Percentiles rank a stretch among this genome's conserved stretches.
Conservation (phyloP, 148 eudicot species). For the Vaccinium macrocarpon region DNA sequence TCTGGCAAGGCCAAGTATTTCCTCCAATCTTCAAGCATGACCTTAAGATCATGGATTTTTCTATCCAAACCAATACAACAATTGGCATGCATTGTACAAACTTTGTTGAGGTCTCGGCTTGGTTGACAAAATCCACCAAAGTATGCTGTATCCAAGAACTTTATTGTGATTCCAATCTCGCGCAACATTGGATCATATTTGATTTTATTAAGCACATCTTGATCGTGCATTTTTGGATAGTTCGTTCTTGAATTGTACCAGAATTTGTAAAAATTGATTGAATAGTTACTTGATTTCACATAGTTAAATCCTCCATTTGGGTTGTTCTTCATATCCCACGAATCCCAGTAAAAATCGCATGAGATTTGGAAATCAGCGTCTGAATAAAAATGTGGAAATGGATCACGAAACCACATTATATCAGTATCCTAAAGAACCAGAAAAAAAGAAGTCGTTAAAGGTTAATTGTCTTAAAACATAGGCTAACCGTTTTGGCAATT, state of each 20-base stretch:
- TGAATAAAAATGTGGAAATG: slow-evolving; percentile 37
- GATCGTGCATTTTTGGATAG: slow-evolving; percentile 46
- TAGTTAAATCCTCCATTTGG: slow-evolving; percentile 52
- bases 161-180: slow-evolving; percentile 34
- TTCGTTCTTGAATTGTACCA: slow-evolving; percentile 37
- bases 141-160: slow-evolving; percentile 42
- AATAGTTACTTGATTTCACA: slow-evolving; percentile 43
- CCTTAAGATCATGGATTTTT: slow-evolving; percentile 47
- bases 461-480: background rate
- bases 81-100: slow-evolving; percentile 73
- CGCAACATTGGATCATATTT: slow-evolving; percentile 24
- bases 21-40: slow-evolving; percentile 56
- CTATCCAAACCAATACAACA: slow-evolving; percentile 53
- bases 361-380: slow-evolving; percentile 56
- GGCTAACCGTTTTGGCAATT: too few relatives aligned
- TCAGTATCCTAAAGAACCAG: slow-evolving; percentile 47
- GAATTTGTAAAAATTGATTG: slow-evolving; percentile 37
- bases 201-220: slow-evolving; percentile 48
- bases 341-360: slow-evolving; percentile 39
- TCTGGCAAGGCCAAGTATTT: slow-evolving; percentile 24
- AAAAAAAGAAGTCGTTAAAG: background rate
- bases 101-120: slow-evolving; percentile 44
- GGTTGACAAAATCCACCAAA: slow-evolving; percentile 65
- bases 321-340: slow-evolving; percentile 22
- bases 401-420: slow-evolving; percentile 64